Conservation (phyloP, 2,329 filamentous ascomycete genomes). For the Apiospora malaysiana region DNA sequence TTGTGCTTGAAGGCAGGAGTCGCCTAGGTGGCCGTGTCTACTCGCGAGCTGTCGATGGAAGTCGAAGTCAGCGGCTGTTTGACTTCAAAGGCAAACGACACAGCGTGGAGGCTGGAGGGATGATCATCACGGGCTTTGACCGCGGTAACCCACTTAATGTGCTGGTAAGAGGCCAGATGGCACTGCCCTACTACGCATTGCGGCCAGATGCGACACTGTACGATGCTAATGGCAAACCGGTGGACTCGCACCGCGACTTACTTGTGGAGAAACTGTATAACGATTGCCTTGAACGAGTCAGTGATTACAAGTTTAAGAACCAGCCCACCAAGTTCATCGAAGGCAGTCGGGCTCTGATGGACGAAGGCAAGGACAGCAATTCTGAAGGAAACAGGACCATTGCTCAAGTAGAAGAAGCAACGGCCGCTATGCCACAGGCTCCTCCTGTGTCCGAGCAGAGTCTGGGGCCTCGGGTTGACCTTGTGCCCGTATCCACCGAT, state of each 20-base stretch:
- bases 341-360: constrained; percentile 81
- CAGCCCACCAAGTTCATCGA: constrained; percentile 74
- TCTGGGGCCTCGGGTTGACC: constrained; percentile 57
- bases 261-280: constrained; percentile 93
- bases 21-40: constrained; percentile 93
- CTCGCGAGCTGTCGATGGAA: constrained; percentile 73
- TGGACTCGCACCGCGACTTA: constrained; percentile 78
- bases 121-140: constrained; percentile 98
- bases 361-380: constrained; percentile 79
- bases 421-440: constrained; percentile 63
- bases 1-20: constrained; percentile 85
- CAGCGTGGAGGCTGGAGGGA: constrained; percentile 95
- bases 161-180: constrained; percentile 88
- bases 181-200: constrained; percentile 83
- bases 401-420: constrained; percentile 73
- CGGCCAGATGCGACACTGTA: constrained; percentile 86
- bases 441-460: constrained; percentile 60
- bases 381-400: constrained; percentile 75
- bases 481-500: constrained; percentile 69
- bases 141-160: constrained; percentile 92
- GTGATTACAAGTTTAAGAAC: constrained; percentile 84
- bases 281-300: constrained; percentile 89
- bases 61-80: constrained; percentile 55
- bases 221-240: constrained; percentile 78
- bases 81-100: constrained; percentile 65